Base-by-base conservation (phyloP, 352 stramenopile genomes). In the Phytophthora lateralis region DNA sequence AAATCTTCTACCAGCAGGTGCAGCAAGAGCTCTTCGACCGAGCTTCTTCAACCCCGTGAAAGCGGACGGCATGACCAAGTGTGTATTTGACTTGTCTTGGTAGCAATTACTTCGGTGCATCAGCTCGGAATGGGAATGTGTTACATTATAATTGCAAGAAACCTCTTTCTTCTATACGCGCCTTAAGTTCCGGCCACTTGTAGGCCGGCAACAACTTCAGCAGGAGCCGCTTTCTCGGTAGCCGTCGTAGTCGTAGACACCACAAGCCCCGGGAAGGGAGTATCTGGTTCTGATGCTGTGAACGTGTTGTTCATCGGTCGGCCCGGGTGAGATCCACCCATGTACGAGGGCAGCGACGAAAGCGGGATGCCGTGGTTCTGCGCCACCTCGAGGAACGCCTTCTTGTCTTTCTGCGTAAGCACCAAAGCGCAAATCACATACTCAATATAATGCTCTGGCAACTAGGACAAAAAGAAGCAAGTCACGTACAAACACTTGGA, bases 291-390 rank as follows among this genome's bases (percentile, higher is more conserved):
- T 0, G 82, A 91, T 15, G 77, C 68, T 18, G 75, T 84, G 66
- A 91, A 91, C 4, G 78, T 88, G 57, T 70, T 87, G 60, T 90
- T 89, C 65, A 90, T 77, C n/a, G 63, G 34, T 38, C 82, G 71
- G 0, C 82, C 83, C 0, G 63, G 51, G 66, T 90, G 77, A 5
- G 73, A 69, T 21, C 85, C 82, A 7, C 83, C 85, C 37, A 94
- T 63, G 48, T 82, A 85, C 12, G 47, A 63, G 2, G 85, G 85
- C 11, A 94, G 68, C 20, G 82, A 82, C 15, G 66, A 67, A 17
- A 88, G 38, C 24, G 81, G 71, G 47, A 92, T 85, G 35, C 82
- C 82, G 49, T 90, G 75, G 21, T 79, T 82, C 52, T 88, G 67
- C 11, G 80, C 73, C 1, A 73, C 73, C 34, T 85, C 69, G 3